Base-by-base conservation (phyloP, 805 yeast species). In the Torulaspora quercuum region DNA sequence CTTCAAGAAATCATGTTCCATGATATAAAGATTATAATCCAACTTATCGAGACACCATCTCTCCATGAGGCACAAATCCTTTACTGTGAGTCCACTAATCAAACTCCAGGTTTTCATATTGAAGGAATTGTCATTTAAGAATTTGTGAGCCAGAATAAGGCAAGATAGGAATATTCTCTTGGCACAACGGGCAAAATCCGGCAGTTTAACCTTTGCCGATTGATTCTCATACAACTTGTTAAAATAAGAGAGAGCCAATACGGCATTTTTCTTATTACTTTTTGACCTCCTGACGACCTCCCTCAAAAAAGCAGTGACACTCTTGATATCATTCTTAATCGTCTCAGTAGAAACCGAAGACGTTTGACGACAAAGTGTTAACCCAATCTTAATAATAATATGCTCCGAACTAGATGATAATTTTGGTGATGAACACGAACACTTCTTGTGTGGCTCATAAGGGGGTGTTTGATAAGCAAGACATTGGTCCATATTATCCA, bases 61-160 rank as follows among this genome's bases (percentile, higher is more conserved):
- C 29, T 50, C 55, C 50, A 49, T 50, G 14, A 32, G 29, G 3
- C 49, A 32, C 26, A 50, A 26, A 20, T 49, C 55, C 28, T 25
- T 37, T 20, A 42, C 35, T 6, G 27, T 37, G 3, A 50, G 34
- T 4, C 55, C 55, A 17, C 51, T 42, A 12, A 50, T 47, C 19
- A 46, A 29, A 12, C 37, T 42, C 55, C 55, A 50, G 6, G 52
- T 39, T 15, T 40, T 42, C 45, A 50, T 35, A 9, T 49, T 42
- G 28, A 49, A 45, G 2, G 53, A 40, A 22, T 44, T 48, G 28
- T 50, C 55, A 20, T 46, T 47, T 13, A 46, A 32, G 29, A 44
- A 49, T 33, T 50, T 50, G 39, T 49, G 46, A 18, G 55, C 48
- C n/a, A 50, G 39, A 15, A 50, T 45, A 26, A 50, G 43, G 23